A percentile compares a stretch with the other conserved stretches of the same genome.
Conservation (phyloP, 306 rosid species). For the Lotus japonicus region DNA sequence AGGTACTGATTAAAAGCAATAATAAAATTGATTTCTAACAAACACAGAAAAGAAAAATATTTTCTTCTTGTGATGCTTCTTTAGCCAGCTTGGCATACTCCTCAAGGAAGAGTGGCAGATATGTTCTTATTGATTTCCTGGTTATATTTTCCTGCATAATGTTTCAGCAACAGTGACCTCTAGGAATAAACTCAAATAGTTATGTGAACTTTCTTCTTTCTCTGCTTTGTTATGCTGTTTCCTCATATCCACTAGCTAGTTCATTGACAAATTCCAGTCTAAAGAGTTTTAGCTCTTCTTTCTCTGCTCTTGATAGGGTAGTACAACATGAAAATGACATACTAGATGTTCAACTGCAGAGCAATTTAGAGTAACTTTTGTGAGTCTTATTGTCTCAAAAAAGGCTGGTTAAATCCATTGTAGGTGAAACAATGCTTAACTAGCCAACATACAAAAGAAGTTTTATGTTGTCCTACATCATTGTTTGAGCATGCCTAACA, state of each 20-base stretch:
- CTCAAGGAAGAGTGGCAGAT: background rate
- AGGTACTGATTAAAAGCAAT: constrained; percentile 3
- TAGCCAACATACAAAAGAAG: constrained; percentile 29
- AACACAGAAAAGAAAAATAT: background rate
- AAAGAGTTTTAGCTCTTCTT: constrained; percentile 17
- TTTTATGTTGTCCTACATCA: constrained; percentile 55
- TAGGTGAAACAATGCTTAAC: constrained; percentile 26
- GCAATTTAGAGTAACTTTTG: constrained; percentile 21
- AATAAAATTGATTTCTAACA: background rate
- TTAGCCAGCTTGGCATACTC: background rate
- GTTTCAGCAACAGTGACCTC: background rate
- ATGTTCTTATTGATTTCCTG: background rate
- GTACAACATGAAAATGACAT: constrained; percentile 20
- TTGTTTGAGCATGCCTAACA: constrained; percentile 66
- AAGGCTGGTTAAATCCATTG: constrained; percentile 32
- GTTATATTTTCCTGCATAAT: constrained; percentile 21
- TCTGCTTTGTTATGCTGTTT: background rate
- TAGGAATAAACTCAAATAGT: background rate
- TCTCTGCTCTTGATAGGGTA: constrained; percentile 4
- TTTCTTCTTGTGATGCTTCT: constrained; percentile 9
- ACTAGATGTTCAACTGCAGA: constrained; percentile 1
- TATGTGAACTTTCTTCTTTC: constrained; percentile 2
- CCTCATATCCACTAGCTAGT: background rate
- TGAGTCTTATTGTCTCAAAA: background rate
- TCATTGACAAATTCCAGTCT: constrained; percentile 7